Evolutionary conservation across 129 eudicot species (phyloP).

Genomic region (Solidago caesia): DNA sequence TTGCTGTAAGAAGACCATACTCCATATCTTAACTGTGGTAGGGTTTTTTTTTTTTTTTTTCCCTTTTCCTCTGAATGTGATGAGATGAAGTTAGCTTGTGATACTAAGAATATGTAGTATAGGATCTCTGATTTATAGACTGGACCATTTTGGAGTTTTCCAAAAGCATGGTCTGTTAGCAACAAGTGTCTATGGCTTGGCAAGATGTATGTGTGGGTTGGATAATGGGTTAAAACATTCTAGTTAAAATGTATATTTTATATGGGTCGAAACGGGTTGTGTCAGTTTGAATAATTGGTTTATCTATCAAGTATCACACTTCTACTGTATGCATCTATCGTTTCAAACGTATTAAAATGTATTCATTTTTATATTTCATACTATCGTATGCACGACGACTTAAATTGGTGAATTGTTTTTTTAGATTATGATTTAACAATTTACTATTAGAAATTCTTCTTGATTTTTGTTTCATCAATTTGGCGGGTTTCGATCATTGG

Average conservation of each 20-base stretch:
- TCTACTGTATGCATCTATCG: too few species aligned
- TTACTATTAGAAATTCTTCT: too few species aligned
- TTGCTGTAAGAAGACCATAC: slow-evolving; percentile 18
- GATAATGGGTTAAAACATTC: not conserved
- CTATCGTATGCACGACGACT: too few species aligned
- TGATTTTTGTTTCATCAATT: too few species aligned
- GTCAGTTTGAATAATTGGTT: not conserved
- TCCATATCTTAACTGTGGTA: slow-evolving; percentile 17
- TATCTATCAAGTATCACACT: not conserved
- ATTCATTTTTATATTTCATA: too few species aligned
- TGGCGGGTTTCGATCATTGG: too few species aligned
- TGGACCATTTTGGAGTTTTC: not conserved
- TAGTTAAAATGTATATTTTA: not conserved
- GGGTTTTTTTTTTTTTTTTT: not conserved
- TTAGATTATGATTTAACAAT: too few species aligned
- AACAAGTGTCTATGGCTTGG: not conserved
- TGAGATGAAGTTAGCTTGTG: not conserved
- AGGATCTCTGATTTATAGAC: not conserved
- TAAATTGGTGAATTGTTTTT: too few species aligned
- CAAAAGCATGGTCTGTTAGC: not conserved
- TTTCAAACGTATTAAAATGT: too few species aligned
- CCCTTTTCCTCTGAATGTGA: not conserved
- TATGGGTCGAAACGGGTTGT: not conserved
- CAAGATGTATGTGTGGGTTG: not conserved
- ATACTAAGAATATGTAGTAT: not conserved